A percentile compares a stretch with the other conserved stretches of the same genome.
Conservation (phyloP, 495 filamentous ascomycete genomes). For the Chaetomium tenue region DNA sequence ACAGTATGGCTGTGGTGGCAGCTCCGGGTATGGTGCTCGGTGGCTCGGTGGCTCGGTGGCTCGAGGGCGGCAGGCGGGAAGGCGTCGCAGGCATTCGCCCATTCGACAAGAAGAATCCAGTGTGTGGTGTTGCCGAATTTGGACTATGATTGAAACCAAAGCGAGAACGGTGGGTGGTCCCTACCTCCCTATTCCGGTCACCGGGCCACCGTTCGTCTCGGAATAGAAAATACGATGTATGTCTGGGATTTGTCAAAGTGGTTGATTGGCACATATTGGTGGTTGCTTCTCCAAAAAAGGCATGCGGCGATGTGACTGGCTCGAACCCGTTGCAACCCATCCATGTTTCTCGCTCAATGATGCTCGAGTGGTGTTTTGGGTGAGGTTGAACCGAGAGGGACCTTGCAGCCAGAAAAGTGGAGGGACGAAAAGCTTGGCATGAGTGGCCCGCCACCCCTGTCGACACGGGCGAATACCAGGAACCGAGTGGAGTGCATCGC, state of each 20-base stretch:
- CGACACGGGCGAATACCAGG: neutral
- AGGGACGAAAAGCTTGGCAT: neutral
- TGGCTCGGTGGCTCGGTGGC: neutral
- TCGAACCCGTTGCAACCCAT: neutral
- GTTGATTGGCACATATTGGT: neutral
- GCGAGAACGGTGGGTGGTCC: neutral
- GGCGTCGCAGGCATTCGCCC: neutral
- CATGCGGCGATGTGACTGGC: neutral
- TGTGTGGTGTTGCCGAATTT: neutral
- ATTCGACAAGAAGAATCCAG: neutral
- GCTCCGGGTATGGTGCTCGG: neutral
- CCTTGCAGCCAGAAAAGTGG: neutral
- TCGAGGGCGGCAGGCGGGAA: neutral
- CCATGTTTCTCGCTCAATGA: neutral
- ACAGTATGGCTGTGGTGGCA: neutral
- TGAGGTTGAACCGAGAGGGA: constrained; percentile 2
- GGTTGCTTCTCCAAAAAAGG: neutral
- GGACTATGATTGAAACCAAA: neutral
- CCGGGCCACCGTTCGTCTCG: constrained; percentile 4
- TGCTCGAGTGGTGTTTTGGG: constrained; percentile 4
- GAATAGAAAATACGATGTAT: constrained; percentile 6
- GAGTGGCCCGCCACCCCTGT: neutral
- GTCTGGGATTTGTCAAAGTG: neutral
- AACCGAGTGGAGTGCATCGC: neutral
- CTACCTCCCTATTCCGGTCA: constrained; percentile 4